Evolutionary conservation across 495 filamentous ascomycete species (phyloP), one percentile per base, ranked within the genome.

Genomic region (Penicillium antarcticum): DNA sequence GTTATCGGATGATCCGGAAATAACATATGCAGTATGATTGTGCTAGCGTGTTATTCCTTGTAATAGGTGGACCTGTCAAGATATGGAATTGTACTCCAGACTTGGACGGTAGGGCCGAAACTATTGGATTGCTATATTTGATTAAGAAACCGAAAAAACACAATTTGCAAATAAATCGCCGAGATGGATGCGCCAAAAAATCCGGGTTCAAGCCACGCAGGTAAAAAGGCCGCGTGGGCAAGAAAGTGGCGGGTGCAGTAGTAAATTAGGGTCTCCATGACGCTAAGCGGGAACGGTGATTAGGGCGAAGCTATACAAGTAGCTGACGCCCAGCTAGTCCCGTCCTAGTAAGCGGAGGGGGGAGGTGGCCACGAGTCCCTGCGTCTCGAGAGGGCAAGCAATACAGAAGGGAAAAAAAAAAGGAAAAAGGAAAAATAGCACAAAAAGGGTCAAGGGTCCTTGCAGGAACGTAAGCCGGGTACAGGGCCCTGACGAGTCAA

Each of bases 321-420:
- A 11, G 23, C 42, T 46, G 37, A 53, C 32, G 48, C 46, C 32
- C 19, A 35, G 35, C 50, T 54, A 57, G 36, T 37, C 51, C 48
- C 14, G 13, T 32, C 32, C 1, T 13, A 37, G 47, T 49, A 51
- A 48, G 34, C 24, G 31, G 42, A 50, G 53, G 51, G 46, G 34
- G 45, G 46, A 29, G 45, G 23, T 48, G 60, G 51, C 51, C 59
- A 53, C 59, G 59, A 65, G 62, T 60, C 62, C 56, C 59, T 62
- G 61, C 52, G 46, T 62, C 23, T 33, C 21, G 21, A 17, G n/a
- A 52, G 36, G 24, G 32, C 13, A 24, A 16, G 5, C 26, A 29
- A 29, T 29, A 38, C 8, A 4, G 26, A 26, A 21, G 9, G 16
- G 10, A 13, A 36, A 31, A 24, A 26, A 11, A 38, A 14, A 42